Conservation (phyloP, 2,329 filamentous ascomycete species). For the Cladophialophora psammophila region DNA sequence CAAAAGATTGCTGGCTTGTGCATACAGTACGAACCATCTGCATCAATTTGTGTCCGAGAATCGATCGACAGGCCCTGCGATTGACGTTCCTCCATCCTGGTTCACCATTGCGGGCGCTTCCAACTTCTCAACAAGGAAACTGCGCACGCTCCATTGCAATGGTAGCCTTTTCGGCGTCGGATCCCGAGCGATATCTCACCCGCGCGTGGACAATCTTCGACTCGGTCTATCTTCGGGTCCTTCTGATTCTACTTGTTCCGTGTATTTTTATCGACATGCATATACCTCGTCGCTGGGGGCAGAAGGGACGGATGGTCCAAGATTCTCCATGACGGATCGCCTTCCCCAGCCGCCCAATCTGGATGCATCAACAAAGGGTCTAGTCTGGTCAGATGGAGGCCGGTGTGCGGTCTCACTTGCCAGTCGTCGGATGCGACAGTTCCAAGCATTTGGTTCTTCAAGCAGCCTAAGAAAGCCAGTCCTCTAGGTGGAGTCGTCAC, state of each 20-base stretch:
- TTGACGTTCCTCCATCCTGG: background rate
- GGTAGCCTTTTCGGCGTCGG: background rate
- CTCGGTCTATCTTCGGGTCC: background rate
- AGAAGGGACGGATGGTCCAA: background rate
- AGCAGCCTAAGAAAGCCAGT: no score
- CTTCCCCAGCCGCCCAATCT: no score
- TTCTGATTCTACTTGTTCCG: background rate
- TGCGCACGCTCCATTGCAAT: background rate
- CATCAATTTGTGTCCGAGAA: no score
- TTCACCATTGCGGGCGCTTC: no score
- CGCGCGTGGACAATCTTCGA: background rate
- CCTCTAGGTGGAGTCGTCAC: no score
- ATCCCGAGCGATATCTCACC: background rate
- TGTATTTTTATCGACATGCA: slow-evolving; percentile 1
- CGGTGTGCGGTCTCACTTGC: background rate
- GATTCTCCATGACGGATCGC: background rate
- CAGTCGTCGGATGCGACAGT: background rate
- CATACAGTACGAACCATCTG: no score
- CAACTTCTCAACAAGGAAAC: background rate
- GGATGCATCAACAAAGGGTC: no score
- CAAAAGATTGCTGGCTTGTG: no score
- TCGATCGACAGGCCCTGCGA: no score
- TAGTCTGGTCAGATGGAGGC: no score
- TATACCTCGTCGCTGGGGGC: background rate
- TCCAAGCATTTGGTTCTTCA: no score